These are phyloP conservation scores for Elongisporangium undulatum DNA, from an alignment of 352 stramenopile species.

Conservation along the genomic window DNA sequence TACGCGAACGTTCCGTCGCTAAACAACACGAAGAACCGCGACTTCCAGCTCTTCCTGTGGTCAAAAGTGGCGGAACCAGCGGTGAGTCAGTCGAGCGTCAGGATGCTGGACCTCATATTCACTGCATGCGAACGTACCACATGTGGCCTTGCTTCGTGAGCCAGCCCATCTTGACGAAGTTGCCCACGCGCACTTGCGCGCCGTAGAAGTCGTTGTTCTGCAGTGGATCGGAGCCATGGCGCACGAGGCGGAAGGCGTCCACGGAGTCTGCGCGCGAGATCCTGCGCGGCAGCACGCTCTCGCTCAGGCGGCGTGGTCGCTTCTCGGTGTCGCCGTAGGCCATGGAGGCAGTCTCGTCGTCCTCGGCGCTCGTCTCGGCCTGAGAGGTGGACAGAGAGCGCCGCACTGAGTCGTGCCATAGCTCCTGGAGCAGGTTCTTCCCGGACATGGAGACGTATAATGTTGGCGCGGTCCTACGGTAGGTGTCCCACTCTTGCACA, in stretches of 20 bases:
- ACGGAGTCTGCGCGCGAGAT: conserved; percentile 1
- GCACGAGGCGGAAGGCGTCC: conserved; percentile 34
- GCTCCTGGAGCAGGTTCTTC: not conserved
- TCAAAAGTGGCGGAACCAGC: not conserved
- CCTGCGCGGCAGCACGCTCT: not conserved
- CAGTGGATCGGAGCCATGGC: conserved; percentile 56
- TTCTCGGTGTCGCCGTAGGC: not conserved
- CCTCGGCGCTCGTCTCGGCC: not conserved
- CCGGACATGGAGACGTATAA: not conserved
- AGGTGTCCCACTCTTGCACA: not conserved
- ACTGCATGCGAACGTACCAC: conserved; percentile 30
- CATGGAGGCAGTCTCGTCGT: not conserved
- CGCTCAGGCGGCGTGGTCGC: not conserved
- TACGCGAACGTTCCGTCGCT: conserved; percentile 79
- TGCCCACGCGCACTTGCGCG: conserved; percentile 53
- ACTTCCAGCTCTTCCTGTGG: conserved; percentile 83
- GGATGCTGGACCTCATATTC: not conserved
- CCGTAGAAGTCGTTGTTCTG: conserved; percentile 70
- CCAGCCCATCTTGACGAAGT: conserved; percentile 82
- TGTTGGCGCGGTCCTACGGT: not conserved
- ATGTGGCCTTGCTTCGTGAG: conserved; percentile 82
- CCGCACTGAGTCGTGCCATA: not conserved
- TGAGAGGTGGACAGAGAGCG: not conserved
- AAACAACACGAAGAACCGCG: conserved; percentile 83
- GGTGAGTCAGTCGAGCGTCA: not conserved